Base-by-base conservation (phyloP, 305 asterid species). In the Fraxinus albicans region DNA sequence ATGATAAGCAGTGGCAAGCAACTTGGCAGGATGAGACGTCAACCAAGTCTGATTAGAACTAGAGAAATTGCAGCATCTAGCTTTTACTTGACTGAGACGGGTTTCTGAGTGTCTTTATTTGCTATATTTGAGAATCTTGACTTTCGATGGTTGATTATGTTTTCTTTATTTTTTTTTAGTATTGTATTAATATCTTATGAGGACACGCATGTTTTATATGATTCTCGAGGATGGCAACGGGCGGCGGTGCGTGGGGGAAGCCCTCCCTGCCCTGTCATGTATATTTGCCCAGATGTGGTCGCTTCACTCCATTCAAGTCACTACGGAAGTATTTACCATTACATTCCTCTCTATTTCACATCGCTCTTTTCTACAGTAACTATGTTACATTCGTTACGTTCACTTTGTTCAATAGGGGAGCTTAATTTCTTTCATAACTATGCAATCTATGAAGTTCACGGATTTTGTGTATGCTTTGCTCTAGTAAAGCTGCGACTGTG, bases 1-100 rank as follows among this genome's bases (percentile, higher is more conserved):
- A 96, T 19, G 99, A 94, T 83, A 92, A 92, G 90, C 99, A 96
- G 88, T 96, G 99, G 98, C 99, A 96, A 88, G 98, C 99, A 58
- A 93, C 98, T 53, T 96, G 99, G 99, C 92, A 93, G 81, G 63
- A 53, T 53, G 63, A 53, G 63, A 0, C 23, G 2, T 53, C 63
- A 53, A 53, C 63, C 63, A 53, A 53, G 23, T 53, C 63, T 5
- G 23, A 53, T 53, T 4, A 53, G 63, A 17, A 53, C 23, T 53
- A 53, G 63, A 53, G 63, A 17, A 53, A 53, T 53, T 53, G 63
- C 21, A 17, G 8, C 63, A 53, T 53, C 63, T 53, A 53, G 63
- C 21, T 53, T 53, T 17, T 53, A 53, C 8, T 53, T 1, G 63
- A 17, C 63, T 17, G 63, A 17, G 63, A 53, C 60, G 0, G 60